These are phyloP conservation scores for Pseudogymnoascus sp. DNA, from an alignment of 2,329 filamentous ascomycete genomes.

Conservation along the genomic window DNA sequence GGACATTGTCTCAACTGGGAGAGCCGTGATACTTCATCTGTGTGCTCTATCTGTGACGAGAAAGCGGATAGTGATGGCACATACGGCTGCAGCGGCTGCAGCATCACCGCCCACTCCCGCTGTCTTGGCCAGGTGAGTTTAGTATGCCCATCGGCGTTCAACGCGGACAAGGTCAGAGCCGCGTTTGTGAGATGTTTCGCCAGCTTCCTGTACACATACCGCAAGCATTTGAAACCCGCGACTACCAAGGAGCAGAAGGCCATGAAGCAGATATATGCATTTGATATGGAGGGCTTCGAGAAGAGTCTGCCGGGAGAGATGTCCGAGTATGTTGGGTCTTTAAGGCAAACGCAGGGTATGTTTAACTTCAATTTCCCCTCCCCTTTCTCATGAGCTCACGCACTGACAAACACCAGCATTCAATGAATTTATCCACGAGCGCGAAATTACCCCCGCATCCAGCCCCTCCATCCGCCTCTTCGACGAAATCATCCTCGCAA, in stretches of 20 bases:
- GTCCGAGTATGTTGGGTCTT: conserved; percentile 55
- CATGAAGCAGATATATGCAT: conserved; percentile 52
- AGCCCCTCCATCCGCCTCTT: conserved; percentile 66
- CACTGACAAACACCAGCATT: conserved; percentile 48
- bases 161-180: conserved; percentile 52
- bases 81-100: conserved; percentile 64
- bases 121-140: conserved; percentile 55
- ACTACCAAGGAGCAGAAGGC: conserved; percentile 53
- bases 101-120: conserved; percentile 46
- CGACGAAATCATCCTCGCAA: conserved; percentile 76
- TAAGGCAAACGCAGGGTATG: conserved; percentile 59
- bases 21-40: conserved; percentile 47
- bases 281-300: conserved; percentile 58
- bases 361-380: not conserved
- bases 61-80: conserved; percentile 58
- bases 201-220: conserved; percentile 58
- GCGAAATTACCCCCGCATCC: conserved; percentile 56
- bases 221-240: conserved; percentile 49
- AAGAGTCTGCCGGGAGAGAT: conserved; percentile 58
- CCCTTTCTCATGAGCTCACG: conserved; percentile 24
- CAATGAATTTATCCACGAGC: conserved; percentile 78
- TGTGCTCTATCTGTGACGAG: conserved; percentile 70
- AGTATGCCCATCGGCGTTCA: conserved; percentile 56
- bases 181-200: conserved; percentile 58
- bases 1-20: conserved; percentile 71